Conservation (phyloP, 2,329 filamentous ascomycete species). For the Ophiostoma ips region DNA sequence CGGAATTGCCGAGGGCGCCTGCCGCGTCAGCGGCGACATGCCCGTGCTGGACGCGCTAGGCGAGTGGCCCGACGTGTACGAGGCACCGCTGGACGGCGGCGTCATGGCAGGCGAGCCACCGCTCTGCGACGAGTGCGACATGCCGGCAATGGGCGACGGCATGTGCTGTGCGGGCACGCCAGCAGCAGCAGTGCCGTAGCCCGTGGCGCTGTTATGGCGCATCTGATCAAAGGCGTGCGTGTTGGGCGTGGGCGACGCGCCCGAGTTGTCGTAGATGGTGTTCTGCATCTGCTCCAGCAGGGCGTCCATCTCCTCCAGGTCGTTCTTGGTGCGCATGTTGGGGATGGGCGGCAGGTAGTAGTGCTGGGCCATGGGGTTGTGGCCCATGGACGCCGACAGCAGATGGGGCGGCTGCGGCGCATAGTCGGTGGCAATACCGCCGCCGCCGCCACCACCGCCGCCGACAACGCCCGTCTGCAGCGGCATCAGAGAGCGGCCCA, state of each 20-base stretch:
- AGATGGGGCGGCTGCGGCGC: slow-evolving; percentile 39
- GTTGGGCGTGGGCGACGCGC: slow-evolving; percentile 66
- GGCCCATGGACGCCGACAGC: slow-evolving; percentile 31
- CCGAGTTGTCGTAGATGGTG: slow-evolving; percentile 88
- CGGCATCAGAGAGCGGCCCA: slow-evolving; percentile 76
- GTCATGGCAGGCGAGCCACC: slow-evolving; percentile 59
- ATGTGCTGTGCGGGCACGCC: slow-evolving; percentile 38
- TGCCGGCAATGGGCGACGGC: slow-evolving; percentile 44
- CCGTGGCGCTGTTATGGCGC: slow-evolving; percentile 35
- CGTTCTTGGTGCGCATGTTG: slow-evolving; percentile 82
- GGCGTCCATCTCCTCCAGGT: slow-evolving; percentile 85
- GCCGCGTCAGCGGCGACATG: slow-evolving; percentile 52
- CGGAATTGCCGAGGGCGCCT: slow-evolving; percentile 21
- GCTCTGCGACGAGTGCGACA: slow-evolving; percentile 36
- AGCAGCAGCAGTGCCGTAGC: slow-evolving; percentile 17
- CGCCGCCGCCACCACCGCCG: slow-evolving; percentile 28
- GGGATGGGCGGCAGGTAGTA: slow-evolving; percentile 81
- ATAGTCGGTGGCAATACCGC: slow-evolving; percentile 41
- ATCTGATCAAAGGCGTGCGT: slow-evolving; percentile 45
- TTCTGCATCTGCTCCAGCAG: slow-evolving; percentile 93
- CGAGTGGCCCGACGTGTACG: slow-evolving; percentile 66
- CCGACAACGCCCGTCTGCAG: slow-evolving; percentile 50
- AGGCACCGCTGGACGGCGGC: slow-evolving; percentile 60
- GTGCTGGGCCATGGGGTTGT: slow-evolving; percentile 54
- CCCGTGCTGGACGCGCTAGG: slow-evolving; percentile 57